phyloP scores from a whole-genome alignment of 2,329 filamentous ascomycete species.

The Lasiodiplodia gonubiensis region DNA sequence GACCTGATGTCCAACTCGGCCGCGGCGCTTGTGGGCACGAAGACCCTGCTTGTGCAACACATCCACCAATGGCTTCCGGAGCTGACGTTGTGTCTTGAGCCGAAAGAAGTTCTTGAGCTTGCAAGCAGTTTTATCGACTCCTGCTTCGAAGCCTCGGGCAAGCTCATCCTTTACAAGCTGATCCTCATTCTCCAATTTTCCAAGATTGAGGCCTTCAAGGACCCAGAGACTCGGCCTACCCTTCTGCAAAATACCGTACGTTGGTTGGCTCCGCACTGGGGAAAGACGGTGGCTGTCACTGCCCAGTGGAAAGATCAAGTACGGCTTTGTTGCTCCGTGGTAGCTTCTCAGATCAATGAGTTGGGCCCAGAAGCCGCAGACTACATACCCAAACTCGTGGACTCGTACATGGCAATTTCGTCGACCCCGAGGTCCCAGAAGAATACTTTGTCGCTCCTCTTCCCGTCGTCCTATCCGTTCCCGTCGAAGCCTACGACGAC shows the following conservation, averaged over 20 bases:
- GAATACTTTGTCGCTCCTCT: slow-evolving; percentile 78
- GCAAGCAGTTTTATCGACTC: slow-evolving; percentile 94
- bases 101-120: slow-evolving; percentile 87
- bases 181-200: slow-evolving; percentile 92
- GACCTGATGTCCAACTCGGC: slow-evolving; percentile 86
- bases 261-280: slow-evolving; percentile 96
- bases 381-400: slow-evolving; percentile 88
- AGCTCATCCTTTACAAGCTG: slow-evolving; percentile 89
- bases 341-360: slow-evolving; percentile 82
- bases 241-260: slow-evolving; percentile 81
- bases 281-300: slow-evolving; percentile 71
- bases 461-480: slow-evolving; percentile 90
- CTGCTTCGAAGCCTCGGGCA: slow-evolving; percentile 84
- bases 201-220: slow-evolving; percentile 78
- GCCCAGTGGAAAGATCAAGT: slow-evolving; percentile 94
- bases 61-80: slow-evolving; percentile 98
- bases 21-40: slow-evolving; percentile 87
- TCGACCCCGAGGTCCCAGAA: slow-evolving; percentile 65
- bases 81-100: slow-evolving; percentile 74
- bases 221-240: slow-evolving; percentile 74
- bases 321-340: slow-evolving; percentile 87
- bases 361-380: slow-evolving; percentile 82
- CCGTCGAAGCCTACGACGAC: slow-evolving; percentile 70
- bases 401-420: slow-evolving; percentile 83
- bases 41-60: slow-evolving; percentile 93